These are phyloP conservation scores for Cercospora sojina DNA, from an alignment of 2,329 filamentous ascomycete genomes.

Conservation along the genomic window DNA sequence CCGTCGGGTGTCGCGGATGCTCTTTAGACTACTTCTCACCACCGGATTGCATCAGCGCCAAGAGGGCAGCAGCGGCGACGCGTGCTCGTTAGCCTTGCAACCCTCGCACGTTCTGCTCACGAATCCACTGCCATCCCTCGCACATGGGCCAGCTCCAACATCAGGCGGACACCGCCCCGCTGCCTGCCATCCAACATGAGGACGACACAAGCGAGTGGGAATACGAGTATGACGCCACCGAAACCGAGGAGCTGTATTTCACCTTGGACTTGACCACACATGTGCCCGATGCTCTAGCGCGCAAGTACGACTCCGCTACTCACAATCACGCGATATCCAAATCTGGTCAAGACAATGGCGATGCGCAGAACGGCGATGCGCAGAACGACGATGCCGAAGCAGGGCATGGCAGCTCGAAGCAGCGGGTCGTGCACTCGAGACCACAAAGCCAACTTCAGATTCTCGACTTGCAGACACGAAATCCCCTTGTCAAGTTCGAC, in stretches of 20 bases:
- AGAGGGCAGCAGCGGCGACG: neutral
- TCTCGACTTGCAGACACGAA: conserved; percentile 72
- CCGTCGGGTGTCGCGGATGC: neutral
- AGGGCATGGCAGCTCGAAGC: neutral
- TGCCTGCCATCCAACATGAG: neutral
- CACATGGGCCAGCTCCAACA: conserved; percentile 16
- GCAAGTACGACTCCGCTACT: conserved; percentile 8
- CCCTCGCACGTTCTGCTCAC: neutral
- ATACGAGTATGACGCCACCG: conserved; percentile 59
- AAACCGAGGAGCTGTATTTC: conserved; percentile 60
- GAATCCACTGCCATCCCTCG: neutral
- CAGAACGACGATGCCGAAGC: neutral
- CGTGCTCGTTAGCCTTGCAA: neutral
- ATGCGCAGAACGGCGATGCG: conserved; percentile 1
- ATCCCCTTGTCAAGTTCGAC: conserved; percentile 77
- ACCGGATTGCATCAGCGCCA: neutral
- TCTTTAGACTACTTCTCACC: neutral
- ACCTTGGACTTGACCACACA: conserved; percentile 57
- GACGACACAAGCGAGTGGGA: conserved; percentile 51
- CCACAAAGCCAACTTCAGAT: conserved; percentile 40
- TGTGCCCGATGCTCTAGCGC: conserved; percentile 32
- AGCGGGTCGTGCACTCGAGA: neutral
- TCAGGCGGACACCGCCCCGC: conserved; percentile 3
- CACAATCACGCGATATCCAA: neutral
- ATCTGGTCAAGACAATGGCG: neutral